Base-by-base conservation (phyloP, 495 filamentous ascomycete genomes). In the Podospora anserina region DNA sequence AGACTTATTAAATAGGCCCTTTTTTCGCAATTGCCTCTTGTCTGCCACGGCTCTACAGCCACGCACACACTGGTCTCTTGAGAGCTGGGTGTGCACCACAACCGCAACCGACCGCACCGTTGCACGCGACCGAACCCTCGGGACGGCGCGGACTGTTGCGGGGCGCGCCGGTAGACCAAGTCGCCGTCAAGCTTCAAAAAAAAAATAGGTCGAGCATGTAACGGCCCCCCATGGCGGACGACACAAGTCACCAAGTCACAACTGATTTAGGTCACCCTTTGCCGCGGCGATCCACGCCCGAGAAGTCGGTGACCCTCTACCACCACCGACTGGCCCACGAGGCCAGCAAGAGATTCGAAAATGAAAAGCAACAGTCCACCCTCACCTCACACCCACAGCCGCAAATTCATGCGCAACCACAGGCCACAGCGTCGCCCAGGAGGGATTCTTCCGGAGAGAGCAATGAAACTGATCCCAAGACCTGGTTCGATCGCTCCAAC, bases 401-500 rank as follows among this genome's bases (percentile, higher is more conserved):
- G 68, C 28, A 28, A 4, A 61, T 49, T 27, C 66, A 5, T 49
- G 26, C 18, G 65, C 39, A 11, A 60, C 60, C 49, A 28, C 56
- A 5, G 13, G 15, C n/a, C 15, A 63, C n/a, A 4, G n/a, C 20
- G 68, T 71, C 69, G 6, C 72, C 77, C 2, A 73, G 80, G 57
- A 72, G 77, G 55, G 74, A 80, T 44, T 82, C 79, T 11, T 82
- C 82, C 0, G 78, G 72, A 3, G 82, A 81, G 16, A 83, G 79
- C 66, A 74, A 78, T 61, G 75, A 78, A 49, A 82, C 81, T 3
- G 65, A 72, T 39, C 70, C 80, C 3, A 79, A 77, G 56, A 78
- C 73, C 30, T 86, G 84, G 84, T 84, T 84, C 71, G 76, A 82
- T 61, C 69, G 68, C 9, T 83, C 79, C 18, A 85, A 85, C 59